Evolutionary conservation across 164 flowering plant species (phyloP).

Genomic region (Tetracentron sinense): DNA sequence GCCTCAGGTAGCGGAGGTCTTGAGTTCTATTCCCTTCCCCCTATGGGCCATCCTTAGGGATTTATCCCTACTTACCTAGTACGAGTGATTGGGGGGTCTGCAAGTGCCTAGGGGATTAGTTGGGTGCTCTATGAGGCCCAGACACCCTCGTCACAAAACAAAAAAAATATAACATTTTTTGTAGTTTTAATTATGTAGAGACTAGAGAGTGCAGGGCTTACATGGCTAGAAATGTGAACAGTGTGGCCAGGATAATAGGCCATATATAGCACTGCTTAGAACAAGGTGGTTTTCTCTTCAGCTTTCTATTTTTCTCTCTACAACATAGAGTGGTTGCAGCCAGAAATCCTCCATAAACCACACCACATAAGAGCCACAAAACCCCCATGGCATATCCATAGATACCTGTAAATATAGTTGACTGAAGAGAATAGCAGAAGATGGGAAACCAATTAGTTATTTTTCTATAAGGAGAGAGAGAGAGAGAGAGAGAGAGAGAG

Average conservation of each 20-base stretch:
- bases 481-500: slow-evolving; percentile 6
- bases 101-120: too few relatives aligned
- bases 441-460: not conserved
- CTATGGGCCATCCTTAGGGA: too few relatives aligned
- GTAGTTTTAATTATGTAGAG: too few relatives aligned
- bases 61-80: too few relatives aligned
- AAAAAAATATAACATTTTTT: too few relatives aligned
- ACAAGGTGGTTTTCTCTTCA: slow-evolving; percentile 31
- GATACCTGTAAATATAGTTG: slow-evolving; percentile 63
- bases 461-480: not conserved
- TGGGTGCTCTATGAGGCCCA: too few relatives aligned
- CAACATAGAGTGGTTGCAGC: slow-evolving; percentile 23
- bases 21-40: too few relatives aligned
- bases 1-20: too few relatives aligned
- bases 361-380: slow-evolving; percentile 65
- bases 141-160: too few relatives aligned
- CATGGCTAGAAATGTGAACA: slow-evolving; percentile 63
- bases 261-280: slow-evolving; percentile 37
- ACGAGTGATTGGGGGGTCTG: too few relatives aligned
- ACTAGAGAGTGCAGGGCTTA: slow-evolving; percentile 40
- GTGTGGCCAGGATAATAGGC: slow-evolving; percentile 38
- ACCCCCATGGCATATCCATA: slow-evolving; percentile 61
- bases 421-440: slow-evolving; percentile 39
- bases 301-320: slow-evolving; percentile 14
- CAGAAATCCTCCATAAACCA: slow-evolving; percentile 44